phyloP scores from a whole-genome alignment of 2,329 filamentous ascomycete genomes.

The Aspergillus thermomutatus region DNA sequence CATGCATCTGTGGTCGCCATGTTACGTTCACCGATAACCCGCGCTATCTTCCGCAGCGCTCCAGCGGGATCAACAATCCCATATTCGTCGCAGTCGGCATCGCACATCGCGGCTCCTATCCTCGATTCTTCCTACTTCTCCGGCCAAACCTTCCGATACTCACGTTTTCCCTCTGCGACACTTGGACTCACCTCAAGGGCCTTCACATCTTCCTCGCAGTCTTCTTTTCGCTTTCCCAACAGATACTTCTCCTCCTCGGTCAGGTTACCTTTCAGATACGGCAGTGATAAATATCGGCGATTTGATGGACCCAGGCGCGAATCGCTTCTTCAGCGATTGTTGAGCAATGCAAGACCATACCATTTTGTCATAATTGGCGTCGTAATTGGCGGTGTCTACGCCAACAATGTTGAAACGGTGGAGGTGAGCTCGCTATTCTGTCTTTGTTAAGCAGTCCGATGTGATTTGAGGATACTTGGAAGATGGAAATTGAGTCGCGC shows the following conservation, averaged over 20 bases:
- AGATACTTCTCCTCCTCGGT: conserved; percentile 14
- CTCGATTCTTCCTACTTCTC: neutral
- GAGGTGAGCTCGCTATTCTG: conserved; percentile 36
- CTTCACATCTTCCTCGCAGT: neutral
- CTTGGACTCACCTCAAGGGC: neutral
- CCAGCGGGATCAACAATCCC: neutral
- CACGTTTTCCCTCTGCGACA: neutral
- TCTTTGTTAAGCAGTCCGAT: neutral
- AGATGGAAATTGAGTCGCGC: neutral
- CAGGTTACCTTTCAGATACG: conserved; percentile 4
- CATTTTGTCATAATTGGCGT: conserved; percentile 39
- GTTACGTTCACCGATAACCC: conserved; percentile 13
- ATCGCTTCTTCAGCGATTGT: conserved; percentile 13
- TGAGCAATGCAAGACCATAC: conserved; percentile 21
- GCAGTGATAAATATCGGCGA: conserved; percentile 16
- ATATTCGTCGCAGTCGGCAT: neutral
- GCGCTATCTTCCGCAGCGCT: neutral
- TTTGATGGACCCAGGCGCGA: conserved; percentile 11
- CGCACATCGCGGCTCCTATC: neutral
- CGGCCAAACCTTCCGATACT: neutral
- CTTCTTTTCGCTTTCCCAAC: neutral
- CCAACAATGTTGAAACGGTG: conserved; percentile 56
- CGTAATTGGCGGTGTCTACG: conserved; percentile 47
- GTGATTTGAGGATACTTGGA: neutral
- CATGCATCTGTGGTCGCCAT: conserved; percentile 4